Evolutionary conservation across 768 basidiomycete genomes (phyloP), one percentile per base, ranked within the genome.

Genomic region (Chlorophyllum brunneum): DNA sequence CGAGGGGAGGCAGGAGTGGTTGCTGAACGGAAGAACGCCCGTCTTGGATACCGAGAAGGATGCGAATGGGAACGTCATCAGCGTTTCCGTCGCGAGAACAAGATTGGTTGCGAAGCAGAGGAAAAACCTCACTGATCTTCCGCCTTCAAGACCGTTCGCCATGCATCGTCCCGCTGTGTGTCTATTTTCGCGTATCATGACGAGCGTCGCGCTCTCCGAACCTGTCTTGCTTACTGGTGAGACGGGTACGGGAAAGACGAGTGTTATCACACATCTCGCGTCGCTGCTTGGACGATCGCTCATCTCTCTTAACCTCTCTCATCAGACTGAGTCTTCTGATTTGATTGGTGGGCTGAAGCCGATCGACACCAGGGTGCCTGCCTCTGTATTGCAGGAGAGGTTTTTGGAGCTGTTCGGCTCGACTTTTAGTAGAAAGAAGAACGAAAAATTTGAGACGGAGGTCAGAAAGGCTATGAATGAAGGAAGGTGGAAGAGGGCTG

Each of bases 181-280:
- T 26, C 74, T 98, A 2, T 77, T 98, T 29, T 88, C 91, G 18
- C 82, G 91, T 13, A 85, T 98, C 31, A 82, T 83, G 2, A 83
- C 82, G 18, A 81, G 87, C 0, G 74, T 93, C 40, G 75, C 84
- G 0, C 72, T 87, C 40, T 69, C 69, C 11, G 97, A 99, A 63
- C 93, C 97, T 4, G 74, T 95, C 4, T 78, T 99, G 6, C 78
- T 99, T 22, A 93, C 94, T 0, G 97, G 97, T 40, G 97, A 99
- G 72, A 99, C 97, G 2, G 97, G 97, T n/a, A 99, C 97, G 1
- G 97, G 97, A 11, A 99, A 99, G 69, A 99, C 97, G 0, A 95
- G 94, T 47, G 80, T 84, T 16, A 81, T 99, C 13, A 89, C 93
- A 2, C 84, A 97, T 61, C 76, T 98, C 26, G 87, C 97, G 9